phyloP scores from a whole-genome alignment of 495 filamentous ascomycete genomes.

The Zalerion maritima region DNA sequence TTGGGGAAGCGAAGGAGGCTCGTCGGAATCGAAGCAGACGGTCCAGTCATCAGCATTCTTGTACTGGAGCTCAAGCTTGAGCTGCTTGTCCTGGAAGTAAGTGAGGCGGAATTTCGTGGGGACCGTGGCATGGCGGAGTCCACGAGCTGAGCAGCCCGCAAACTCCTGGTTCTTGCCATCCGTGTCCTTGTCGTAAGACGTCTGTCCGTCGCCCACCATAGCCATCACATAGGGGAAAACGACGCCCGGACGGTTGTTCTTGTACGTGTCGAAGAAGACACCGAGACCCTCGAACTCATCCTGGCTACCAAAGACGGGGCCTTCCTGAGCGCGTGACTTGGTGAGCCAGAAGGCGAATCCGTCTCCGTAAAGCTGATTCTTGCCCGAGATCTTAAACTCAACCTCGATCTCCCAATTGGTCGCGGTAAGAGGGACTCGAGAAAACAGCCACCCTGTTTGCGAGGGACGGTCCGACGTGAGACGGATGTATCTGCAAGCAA shows the following conservation, averaged over 20 bases:
- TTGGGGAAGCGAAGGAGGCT: constrained; percentile 65
- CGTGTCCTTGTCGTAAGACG: constrained; percentile 79
- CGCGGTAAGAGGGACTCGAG: constrained; percentile 82
- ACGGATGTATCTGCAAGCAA: constrained; percentile 60
- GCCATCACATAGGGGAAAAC: constrained; percentile 98
- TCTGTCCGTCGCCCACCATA: constrained; percentile 87
- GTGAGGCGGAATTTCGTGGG: constrained; percentile 80
- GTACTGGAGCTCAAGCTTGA: constrained; percentile 88
- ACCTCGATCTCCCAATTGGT: constrained; percentile 99
- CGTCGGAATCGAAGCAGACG: constrained; percentile 68
- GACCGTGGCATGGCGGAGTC: constrained; percentile 60
- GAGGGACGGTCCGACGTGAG: constrained; percentile 82
- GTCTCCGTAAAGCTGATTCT: constrained; percentile 73
- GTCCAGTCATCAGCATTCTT: constrained; percentile 79
- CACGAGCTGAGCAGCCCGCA: constrained; percentile 87
- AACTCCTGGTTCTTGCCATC: constrained; percentile 91
- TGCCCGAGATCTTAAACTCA: constrained; percentile 79
- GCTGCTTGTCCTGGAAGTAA: constrained; percentile 90
- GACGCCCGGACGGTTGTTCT: constrained; percentile 93
- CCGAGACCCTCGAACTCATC: constrained; percentile 93
- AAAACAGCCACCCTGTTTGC: constrained; percentile 86
- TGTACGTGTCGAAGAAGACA: constrained; percentile 98
- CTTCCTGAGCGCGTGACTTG: constrained; percentile 68
- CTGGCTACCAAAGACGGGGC: constrained; percentile 74
- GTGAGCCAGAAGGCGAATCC: constrained; percentile 98